Percentiles rank a stretch among this genome's conserved stretches.
Conservation (phyloP, 805 yeast genomes). For the Metschnikowia proteae region DNA sequence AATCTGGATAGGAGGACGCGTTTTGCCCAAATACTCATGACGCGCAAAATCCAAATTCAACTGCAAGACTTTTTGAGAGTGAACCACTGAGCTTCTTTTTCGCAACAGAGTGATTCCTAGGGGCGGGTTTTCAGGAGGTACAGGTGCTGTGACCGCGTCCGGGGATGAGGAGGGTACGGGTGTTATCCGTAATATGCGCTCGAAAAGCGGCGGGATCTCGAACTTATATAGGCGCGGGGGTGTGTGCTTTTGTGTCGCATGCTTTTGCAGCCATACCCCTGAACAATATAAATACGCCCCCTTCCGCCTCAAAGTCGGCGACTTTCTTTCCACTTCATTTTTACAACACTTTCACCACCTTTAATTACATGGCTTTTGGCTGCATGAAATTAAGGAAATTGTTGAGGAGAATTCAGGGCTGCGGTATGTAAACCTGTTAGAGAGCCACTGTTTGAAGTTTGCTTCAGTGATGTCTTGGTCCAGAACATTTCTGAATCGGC, state of each 20-base stretch:
- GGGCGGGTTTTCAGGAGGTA: background rate
- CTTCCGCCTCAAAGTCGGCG: background rate
- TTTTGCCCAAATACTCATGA: conserved; percentile 1
- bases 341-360: too few species aligned
- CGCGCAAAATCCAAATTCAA: conserved; percentile 1
- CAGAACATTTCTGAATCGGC: too few species aligned
- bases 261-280: conserved; percentile 2
- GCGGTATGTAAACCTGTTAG: too few species aligned
- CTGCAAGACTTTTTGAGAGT: background rate
- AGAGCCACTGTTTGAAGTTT: too few species aligned
- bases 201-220: background rate
- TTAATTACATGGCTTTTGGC: too few species aligned
- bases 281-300: background rate
- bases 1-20: conserved; percentile 1
- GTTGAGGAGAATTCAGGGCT: too few species aligned
- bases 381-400: too few species aligned
- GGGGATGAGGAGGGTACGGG: background rate
- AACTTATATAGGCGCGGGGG: conserved; percentile 1
- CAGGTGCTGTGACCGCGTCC: too few species aligned
- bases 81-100: too few species aligned
- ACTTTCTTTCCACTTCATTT: too few species aligned
- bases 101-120: too few species aligned
- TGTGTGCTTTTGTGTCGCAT: conserved; percentile 3
- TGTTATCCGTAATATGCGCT: background rate
- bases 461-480: too few species aligned